Evolutionary conservation across 495 filamentous ascomycete species (phyloP).

Genomic region (Aspergillus nanangensis): DNA sequence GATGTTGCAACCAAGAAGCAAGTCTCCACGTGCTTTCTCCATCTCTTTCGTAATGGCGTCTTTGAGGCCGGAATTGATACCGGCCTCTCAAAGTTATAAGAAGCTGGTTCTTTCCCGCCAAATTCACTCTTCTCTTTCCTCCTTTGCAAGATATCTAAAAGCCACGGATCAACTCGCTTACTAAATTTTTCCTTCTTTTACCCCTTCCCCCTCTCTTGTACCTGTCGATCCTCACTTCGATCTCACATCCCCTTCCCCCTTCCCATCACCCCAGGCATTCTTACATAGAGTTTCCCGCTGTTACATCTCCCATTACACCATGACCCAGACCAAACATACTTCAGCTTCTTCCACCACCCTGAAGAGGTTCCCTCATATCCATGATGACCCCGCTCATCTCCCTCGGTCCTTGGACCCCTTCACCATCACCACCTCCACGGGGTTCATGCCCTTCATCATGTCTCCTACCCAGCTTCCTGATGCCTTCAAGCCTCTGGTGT

Average conservation of each 20-base stretch:
- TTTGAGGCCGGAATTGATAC: conserved; percentile 57
- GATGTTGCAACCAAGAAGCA: conserved; percentile 1
- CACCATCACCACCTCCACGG: conserved; percentile 79
- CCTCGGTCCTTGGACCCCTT: conserved; percentile 61
- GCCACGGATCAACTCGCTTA: neutral
- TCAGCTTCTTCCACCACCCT: conserved; percentile 36
- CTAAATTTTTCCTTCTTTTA: neutral
- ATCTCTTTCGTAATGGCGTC: conserved; percentile 32
- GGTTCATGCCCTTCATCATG: conserved; percentile 55
- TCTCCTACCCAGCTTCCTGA: conserved; percentile 45
- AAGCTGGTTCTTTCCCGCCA: conserved; percentile 31
- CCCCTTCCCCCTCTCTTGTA: conserved; percentile 4
- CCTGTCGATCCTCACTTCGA: too few species aligned
- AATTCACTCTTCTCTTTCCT: conserved; percentile 16
- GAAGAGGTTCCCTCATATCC: conserved; percentile 51
- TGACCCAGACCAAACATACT: conserved; percentile 28
- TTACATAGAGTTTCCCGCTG: conserved; percentile 1
- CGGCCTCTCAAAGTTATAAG: conserved; percentile 58
- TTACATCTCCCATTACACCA: conserved; percentile 13
- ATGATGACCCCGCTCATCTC: conserved; percentile 54
- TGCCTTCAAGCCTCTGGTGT: conserved; percentile 65
- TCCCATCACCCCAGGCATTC: conserved; percentile 1
- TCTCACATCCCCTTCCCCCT: neutral
- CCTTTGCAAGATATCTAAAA: conserved; percentile 36
- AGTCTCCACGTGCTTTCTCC: conserved; percentile 21